phyloP scores from a whole-genome alignment of 2,329 filamentous ascomycete genomes.

The Nothomitra cinnamomea region DNA sequence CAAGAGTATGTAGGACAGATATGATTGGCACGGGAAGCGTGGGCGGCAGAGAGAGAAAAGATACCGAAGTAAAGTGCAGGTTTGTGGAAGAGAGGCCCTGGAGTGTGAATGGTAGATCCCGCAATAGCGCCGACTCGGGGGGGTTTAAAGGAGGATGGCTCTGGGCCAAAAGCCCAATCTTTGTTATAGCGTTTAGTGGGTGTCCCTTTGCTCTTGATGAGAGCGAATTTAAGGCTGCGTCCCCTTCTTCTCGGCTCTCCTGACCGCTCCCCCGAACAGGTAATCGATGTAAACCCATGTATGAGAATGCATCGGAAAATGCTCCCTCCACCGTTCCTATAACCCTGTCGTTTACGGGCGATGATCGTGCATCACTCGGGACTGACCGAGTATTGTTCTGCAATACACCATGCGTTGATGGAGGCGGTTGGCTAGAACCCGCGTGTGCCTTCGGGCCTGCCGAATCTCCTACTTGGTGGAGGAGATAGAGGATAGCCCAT shows the following conservation, averaged over 20 bases:
- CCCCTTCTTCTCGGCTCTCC: constrained; percentile 7
- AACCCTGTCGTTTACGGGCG: neutral
- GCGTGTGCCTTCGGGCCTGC: constrained; percentile 14
- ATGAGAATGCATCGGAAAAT: constrained; percentile 3
- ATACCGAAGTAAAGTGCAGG: constrained; percentile 53
- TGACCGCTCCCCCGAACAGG: constrained; percentile 2
- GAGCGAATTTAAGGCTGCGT: constrained; percentile 6
- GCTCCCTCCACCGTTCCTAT: constrained; percentile 2
- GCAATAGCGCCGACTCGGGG: constrained; percentile 27
- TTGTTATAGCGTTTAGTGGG: constrained; percentile 5
- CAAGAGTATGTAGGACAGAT: constrained; percentile 72
- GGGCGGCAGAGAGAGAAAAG: constrained; percentile 56
- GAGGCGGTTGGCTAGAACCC: constrained; percentile 24
- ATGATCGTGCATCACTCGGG: neutral
- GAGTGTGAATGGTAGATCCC: constrained; percentile 77
- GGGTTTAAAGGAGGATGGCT: constrained; percentile 4
- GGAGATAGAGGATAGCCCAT: constrained; percentile 87
- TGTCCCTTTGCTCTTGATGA: constrained; percentile 8
- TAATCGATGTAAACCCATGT: constrained; percentile 12
- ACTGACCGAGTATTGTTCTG: constrained; percentile 22
- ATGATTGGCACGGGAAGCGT: constrained; percentile 72
- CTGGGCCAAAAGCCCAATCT: constrained; percentile 10
- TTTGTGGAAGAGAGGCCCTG: constrained; percentile 84
- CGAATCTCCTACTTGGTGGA: constrained; percentile 66
- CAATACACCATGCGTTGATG: constrained; percentile 18